Evolutionary conservation across 352 stramenopile genomes (phyloP).

Genomic region (Albugo laibachii): DNA sequence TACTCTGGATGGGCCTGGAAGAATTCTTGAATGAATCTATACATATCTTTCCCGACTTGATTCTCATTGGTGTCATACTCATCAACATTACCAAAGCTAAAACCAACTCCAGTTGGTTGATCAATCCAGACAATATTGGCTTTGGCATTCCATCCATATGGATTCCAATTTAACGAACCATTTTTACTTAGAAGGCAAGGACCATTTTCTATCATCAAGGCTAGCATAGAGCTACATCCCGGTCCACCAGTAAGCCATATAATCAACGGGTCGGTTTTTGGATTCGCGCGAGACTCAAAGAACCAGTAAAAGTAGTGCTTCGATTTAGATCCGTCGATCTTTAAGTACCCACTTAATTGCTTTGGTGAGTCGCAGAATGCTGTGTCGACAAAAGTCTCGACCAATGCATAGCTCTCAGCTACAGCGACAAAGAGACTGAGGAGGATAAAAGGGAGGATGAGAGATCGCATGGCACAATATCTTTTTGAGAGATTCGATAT

Average conservation of each 20-base stretch:
- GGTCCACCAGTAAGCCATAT: conserved; percentile 96
- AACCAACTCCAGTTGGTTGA: conserved; percentile 88
- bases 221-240: conserved; percentile 86
- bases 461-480: too few species aligned
- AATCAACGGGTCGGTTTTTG: conserved; percentile 82
- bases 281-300: conserved; percentile 79
- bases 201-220: conserved; percentile 90
- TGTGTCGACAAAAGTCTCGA: conserved; percentile 25
- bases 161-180: conserved; percentile 73
- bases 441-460: too few species aligned
- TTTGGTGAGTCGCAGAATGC: conserved; percentile 58
- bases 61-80: conserved; percentile 83
- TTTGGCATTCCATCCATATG: conserved; percentile 85
- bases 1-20: conserved; percentile 82
- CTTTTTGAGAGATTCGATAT: too few species aligned
- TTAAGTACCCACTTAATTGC: conserved; percentile 70
- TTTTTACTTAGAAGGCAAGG: conserved; percentile 87
- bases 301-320: conserved; percentile 97
- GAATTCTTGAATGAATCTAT: conserved; percentile 90
- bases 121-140: conserved; percentile 95
- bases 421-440: not conserved
- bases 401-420: conserved; percentile 22
- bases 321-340: conserved; percentile 49
- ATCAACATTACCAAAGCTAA: conserved; percentile 79
- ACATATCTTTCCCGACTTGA: conserved; percentile 89